Evolutionary conservation across 2,329 filamentous ascomycete species (phyloP).

Genomic region (Fusarium xyrophilum): DNA sequence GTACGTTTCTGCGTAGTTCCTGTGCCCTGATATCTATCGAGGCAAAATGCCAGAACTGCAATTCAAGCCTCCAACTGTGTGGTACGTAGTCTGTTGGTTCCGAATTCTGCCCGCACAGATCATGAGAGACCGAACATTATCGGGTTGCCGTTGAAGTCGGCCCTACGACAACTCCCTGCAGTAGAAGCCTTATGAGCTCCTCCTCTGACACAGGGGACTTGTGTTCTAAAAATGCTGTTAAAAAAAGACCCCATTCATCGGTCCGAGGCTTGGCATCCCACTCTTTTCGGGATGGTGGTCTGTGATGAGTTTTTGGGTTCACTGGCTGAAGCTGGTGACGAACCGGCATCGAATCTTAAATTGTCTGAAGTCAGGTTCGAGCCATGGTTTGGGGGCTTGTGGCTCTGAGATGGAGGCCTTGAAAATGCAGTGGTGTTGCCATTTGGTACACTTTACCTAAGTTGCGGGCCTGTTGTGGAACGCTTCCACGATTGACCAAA

Average conservation of each 20-base stretch:
- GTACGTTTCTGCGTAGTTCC: not conserved
- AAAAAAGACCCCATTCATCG: constrained; percentile 21
- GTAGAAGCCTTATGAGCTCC: not conserved
- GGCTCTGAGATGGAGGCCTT: constrained; percentile 14
- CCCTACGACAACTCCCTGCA: constrained; percentile 3
- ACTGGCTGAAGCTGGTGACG: constrained; percentile 28
- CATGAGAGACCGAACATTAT: constrained; percentile 7
- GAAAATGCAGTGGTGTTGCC: constrained; percentile 22
- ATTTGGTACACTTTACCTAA: constrained; percentile 14
- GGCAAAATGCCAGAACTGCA: not conserved
- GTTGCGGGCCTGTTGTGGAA: constrained; percentile 15
- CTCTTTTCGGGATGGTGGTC: constrained; percentile 2
- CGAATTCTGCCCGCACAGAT: constrained; percentile 17
- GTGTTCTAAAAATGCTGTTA: constrained; percentile 1
- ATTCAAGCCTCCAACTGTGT: not conserved
- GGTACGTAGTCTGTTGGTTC: not conserved
- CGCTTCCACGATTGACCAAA: constrained; percentile 2
- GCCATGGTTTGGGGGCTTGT: constrained; percentile 24
- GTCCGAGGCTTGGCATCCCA: constrained; percentile 34
- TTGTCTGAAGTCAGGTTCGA: constrained; percentile 4
- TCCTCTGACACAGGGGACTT: constrained; percentile 6
- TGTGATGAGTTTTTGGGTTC: constrained; percentile 14
- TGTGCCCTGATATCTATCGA: not conserved
- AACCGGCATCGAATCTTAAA: constrained; percentile 37
- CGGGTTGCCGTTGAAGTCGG: not conserved